Base-by-base conservation (phyloP, 768 basidiomycete species). In the Tylopilus cervinicoccineus region DNA sequence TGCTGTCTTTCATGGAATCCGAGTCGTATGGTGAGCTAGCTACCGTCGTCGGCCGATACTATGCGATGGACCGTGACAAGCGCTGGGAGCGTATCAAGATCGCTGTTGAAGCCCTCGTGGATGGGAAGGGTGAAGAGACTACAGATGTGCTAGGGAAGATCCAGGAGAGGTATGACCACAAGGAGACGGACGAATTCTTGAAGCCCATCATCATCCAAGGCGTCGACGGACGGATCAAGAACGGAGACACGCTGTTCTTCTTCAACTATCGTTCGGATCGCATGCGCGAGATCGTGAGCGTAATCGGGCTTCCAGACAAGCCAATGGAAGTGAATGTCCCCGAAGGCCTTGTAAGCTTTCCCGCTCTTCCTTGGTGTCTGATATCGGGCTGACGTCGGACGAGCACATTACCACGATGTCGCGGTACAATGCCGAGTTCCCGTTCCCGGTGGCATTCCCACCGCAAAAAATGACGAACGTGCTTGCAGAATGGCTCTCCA, bases 261-360 rank as follows among this genome's bases (percentile, higher is more conserved):
- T 97, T 95, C 83, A 97, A 97, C 74, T 96, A 97, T 69, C 85
- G 94, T 52, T 94, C 93, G 1, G 93, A 97, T 67, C 85, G 94
- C 45, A 91, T 97, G 88, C 83, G 93, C 39, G 93, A 97, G 70
- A 85, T 96, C 52, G 77, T 72, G n/a, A 71, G 78, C 24, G 81
- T 97, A 8, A 78, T 96, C 45, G 93, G 93, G 17, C 67, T 84
- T 5, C 81, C 83, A 4, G 84, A 90, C 56, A 91, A 88, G 67
- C 90, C 91, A 0, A 79, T 93, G 67, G 90, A 94, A 41, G 79
- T 90, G 31, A 76, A 79, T 22, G 70, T 95, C 16, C 93, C 93
- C 4, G 82, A 84, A 57, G 76, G 88, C 58, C 76, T 97, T 13
- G 90, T 90, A 61, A 41, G 85, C 69, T 2, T 13, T 2, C 2